Evolutionary conservation across 202 grass and related monocot genomes (phyloP), one percentile per base, ranked within the genome.

Genomic region (Zizania palustris): DNA sequence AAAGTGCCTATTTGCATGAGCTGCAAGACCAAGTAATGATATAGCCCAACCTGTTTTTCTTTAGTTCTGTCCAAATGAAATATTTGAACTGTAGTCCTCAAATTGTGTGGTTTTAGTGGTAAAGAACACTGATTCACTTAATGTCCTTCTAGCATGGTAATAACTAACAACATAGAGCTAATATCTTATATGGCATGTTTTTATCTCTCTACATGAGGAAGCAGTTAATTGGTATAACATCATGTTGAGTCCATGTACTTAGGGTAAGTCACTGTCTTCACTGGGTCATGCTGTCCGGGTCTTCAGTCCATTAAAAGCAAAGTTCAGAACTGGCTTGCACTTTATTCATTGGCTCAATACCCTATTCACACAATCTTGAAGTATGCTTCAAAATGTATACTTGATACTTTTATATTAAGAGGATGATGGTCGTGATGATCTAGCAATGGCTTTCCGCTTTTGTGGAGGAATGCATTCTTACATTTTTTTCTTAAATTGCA

Each of bases 21-120:
- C 76, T 99, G 57, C 96, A 99, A 82, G 89, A 99, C 48, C 91
- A 99, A 89, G 96, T 96, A 96, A 87, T 85, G 67, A 77, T 65
- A 76, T 79, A 55, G 35, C 16, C 11, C 35, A 16, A 38, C 60
- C 33, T 78, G 18, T 42, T 80, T 63, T 56, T 18, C 63, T 83
- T 69, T 69, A 40, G 28, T 74, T 64, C 63, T 80, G 65, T 48
- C 21, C 59, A 45, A 45, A 57, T 58, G 19, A 58, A 76, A 72
- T 60, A 18, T 56, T 45, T 57, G 49, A 58, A 56, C 18, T 41
- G 8, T 80, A 81, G 20, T 63, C 6, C 72, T 54, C 67, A 72
- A 20, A 12, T 63, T 60, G 43, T 0, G 4, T 53, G 54, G 43
- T 35, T 71, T 20, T 62, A 62, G 43, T 77, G 33, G n/a, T 49